Conservation (phyloP, 2,329 filamentous ascomycete species). For the Colletotrichum cordylinicola region DNA sequence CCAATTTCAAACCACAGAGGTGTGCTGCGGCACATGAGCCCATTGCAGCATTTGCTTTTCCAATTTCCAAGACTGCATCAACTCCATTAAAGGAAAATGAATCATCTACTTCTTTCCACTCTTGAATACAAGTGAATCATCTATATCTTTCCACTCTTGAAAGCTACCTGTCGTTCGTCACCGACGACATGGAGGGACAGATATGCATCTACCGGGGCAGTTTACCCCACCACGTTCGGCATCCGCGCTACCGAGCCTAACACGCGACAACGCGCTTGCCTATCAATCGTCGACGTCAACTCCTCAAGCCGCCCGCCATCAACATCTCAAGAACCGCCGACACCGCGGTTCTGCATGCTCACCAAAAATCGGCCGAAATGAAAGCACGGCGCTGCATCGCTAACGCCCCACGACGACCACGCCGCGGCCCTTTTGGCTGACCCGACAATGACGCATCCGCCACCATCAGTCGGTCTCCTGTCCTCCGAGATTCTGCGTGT, state of each 20-base stretch:
- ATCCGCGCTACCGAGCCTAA: background rate
- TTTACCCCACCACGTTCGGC: background rate
- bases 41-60: background rate
- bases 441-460: constrained; percentile 18
- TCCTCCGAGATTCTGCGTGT: background rate
- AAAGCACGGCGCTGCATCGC: background rate
- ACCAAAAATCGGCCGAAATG: background rate
- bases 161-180: background rate
- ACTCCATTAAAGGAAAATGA: background rate
- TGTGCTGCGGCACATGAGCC: background rate
- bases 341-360: background rate
- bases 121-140: background rate
- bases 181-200: background rate
- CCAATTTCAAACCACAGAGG: background rate
- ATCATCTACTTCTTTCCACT: fast-evolving
- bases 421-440: constrained; percentile 17
- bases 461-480: constrained; percentile 3
- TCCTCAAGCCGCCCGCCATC: background rate
- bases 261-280: background rate
- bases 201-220: background rate
- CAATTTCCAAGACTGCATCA: background rate
- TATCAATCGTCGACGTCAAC: background rate
- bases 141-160: background rate
- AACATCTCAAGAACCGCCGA: background rate
- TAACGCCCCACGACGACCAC: background rate